Evolutionary conservation across 768 basidiomycete genomes (phyloP).

Genomic region (Termitomyces sp.): DNA sequence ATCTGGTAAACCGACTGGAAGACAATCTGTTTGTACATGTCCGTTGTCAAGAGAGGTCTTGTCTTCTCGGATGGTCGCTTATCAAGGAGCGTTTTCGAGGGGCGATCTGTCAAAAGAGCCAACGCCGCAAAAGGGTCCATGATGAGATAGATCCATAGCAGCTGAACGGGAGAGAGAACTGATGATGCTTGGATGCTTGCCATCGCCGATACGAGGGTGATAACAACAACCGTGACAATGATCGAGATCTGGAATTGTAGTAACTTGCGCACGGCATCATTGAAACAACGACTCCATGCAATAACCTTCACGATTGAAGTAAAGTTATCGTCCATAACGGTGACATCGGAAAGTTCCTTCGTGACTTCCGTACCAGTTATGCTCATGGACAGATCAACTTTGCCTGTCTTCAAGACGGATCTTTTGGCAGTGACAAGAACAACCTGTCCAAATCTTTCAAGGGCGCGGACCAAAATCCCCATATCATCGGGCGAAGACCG

Average conservation of each 20-base stretch:
- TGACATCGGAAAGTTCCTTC: constrained; percentile 98
- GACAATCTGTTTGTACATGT: constrained; percentile 97
- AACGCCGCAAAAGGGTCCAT: constrained; percentile 99
- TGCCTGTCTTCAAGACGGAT: constrained; percentile 90
- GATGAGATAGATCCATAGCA: constrained; percentile 98
- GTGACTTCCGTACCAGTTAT: constrained; percentile 97
- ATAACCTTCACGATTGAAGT: constrained; percentile 95
- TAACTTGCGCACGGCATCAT: constrained; percentile 97
- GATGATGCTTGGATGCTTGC: constrained; percentile 71
- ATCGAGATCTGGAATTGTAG: constrained; percentile 92
- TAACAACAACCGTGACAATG: constrained; percentile 92
- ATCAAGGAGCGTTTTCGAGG: constrained; percentile 76
- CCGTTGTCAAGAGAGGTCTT: constrained; percentile 81
- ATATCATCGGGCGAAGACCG: constrained; percentile 98
- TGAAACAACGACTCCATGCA: constrained; percentile 99
- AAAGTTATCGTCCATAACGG: constrained; percentile 98
- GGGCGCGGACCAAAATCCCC: constrained; percentile 86
- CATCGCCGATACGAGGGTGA: constrained; percentile 89
- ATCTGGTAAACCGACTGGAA: constrained; percentile 89
- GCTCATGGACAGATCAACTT: constrained; percentile 97
- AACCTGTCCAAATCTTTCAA: constrained; percentile 85
- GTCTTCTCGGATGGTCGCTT: constrained; percentile 89
- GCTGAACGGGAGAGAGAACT: constrained; percentile 89
- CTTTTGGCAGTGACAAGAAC: constrained; percentile 98
- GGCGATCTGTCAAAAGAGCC: constrained; percentile 90